These are phyloP conservation scores for Diaporthe humulicola DNA, from an alignment of 2,329 filamentous ascomycete genomes.

Conservation along the genomic window DNA sequence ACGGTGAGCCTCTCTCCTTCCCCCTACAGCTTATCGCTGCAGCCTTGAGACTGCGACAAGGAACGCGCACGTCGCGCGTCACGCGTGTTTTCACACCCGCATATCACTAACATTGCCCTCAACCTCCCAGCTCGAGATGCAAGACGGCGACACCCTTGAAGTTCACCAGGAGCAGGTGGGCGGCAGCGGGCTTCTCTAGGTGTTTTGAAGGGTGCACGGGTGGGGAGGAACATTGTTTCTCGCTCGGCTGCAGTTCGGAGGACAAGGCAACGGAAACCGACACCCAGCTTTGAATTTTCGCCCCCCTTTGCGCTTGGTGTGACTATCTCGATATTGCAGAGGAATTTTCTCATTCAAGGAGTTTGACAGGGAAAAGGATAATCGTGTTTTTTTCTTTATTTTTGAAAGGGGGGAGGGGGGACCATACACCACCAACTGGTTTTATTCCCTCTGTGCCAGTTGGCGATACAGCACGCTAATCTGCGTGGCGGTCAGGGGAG, in stretches of 20 bases:
- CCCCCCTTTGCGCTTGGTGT: conserved; percentile 21
- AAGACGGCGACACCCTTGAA: conserved; percentile 94
- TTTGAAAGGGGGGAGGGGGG: not conserved
- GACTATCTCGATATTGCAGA: conserved; percentile 30
- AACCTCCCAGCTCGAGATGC: conserved; percentile 85
- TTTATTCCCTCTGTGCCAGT: conserved; percentile 5
- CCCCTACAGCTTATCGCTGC: not conserved
- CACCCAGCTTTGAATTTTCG: conserved; percentile 5
- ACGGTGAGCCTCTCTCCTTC: conserved; percentile 71
- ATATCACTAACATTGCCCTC: not conserved
- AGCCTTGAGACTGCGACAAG: not conserved
- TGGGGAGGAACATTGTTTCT: not conserved
- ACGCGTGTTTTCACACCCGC: not conserved
- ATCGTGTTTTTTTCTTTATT: conserved; percentile 25
- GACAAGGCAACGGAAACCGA: conserved; percentile 18
- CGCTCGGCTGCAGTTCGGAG: conserved; percentile 11
- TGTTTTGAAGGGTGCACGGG: conserved; percentile 4
- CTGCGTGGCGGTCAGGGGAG: conserved; percentile 25
- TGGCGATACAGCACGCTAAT: conserved; percentile 26
- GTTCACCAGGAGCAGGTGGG: conserved; percentile 99
- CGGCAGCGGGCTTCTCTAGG: conserved; percentile 60
- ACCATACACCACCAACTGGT: conserved; percentile 17
- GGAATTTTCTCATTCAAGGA: conserved; percentile 20
- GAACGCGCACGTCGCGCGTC: not conserved
- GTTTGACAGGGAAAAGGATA: conserved; percentile 36